Conservation (phyloP, 768 basidiomycete species). For the Cytidiella melzeri region DNA sequence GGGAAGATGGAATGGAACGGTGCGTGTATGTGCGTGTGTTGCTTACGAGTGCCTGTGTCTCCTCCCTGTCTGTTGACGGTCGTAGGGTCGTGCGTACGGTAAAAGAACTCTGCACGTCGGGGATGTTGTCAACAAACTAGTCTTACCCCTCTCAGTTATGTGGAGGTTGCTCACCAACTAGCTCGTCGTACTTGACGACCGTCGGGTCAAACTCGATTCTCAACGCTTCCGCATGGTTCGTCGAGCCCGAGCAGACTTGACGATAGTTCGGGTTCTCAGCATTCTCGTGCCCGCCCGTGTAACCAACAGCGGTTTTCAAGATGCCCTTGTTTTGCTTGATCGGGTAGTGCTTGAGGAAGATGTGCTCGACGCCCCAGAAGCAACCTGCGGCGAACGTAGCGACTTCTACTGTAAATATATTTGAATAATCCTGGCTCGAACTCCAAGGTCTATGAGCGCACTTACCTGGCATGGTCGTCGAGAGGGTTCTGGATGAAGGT, state of each 20-base stretch:
- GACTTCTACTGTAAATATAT: conserved; percentile 27
- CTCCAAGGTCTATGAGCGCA: background rate
- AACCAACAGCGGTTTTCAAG: conserved; percentile 69
- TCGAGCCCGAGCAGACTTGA: conserved; percentile 73
- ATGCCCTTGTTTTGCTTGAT: conserved; percentile 69
- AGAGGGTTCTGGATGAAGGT: background rate
- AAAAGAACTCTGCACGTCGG: conserved; percentile 71
- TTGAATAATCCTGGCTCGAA: background rate
- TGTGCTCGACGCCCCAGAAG: conserved; percentile 86
- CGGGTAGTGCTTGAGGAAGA: conserved; percentile 75
- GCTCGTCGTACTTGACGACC: conserved; percentile 73
- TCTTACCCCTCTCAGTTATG: too few relatives aligned
- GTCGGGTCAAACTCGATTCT: conserved; percentile 81
- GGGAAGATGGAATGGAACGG: background rate
- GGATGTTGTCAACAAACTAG: too few relatives aligned
- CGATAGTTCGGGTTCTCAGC: conserved; percentile 58
- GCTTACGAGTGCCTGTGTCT: conserved; percentile 74
- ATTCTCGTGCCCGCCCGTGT: conserved; percentile 62
- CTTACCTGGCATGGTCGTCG: background rate
- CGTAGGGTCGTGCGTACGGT: conserved; percentile 91
- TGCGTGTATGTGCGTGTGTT: too few relatives aligned
- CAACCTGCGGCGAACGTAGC: conserved; percentile 60
- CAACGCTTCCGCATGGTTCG: conserved; percentile 86
- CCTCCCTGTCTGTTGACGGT: conserved; percentile 73
- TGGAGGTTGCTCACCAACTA: conserved; percentile 76